Percentiles rank a stretch among this genome's conserved stretches.
Conservation (phyloP, 306 rosid species). For the Alnus rubra region DNA sequence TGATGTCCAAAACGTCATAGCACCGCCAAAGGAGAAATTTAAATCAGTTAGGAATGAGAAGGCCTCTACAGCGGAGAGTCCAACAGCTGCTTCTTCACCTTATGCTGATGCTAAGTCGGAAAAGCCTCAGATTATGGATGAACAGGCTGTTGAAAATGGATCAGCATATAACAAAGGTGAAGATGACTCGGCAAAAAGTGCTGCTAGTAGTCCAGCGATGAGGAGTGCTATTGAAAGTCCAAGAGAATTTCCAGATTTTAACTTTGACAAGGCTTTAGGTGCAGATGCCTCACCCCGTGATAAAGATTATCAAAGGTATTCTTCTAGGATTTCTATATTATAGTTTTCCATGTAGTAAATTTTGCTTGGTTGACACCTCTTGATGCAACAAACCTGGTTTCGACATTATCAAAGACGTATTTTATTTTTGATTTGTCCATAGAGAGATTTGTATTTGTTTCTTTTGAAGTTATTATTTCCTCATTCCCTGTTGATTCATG, state of each 20-base stretch:
- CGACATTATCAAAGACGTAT: not conserved
- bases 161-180: slow-evolving; percentile 59
- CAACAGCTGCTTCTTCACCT: slow-evolving; percentile 49
- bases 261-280: slow-evolving; percentile 50
- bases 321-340: slow-evolving; percentile 12
- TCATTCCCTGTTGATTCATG: not conserved
- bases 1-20: slow-evolving; percentile 72
- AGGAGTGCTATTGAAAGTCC: slow-evolving; percentile 77
- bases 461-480: not conserved
- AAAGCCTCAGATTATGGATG: slow-evolving; percentile 53
- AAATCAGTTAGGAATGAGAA: slow-evolving; percentile 34
- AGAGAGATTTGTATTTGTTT: not conserved
- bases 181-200: slow-evolving; percentile 60
- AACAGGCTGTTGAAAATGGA: slow-evolving; percentile 68
- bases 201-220: slow-evolving; percentile 74
- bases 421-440: not conserved
- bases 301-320: slow-evolving; percentile 76
- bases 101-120: slow-evolving; percentile 54
- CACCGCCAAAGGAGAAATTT: slow-evolving; percentile 70
- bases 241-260: slow-evolving; percentile 52
- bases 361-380: slow-evolving; percentile 7
- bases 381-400: not conserved
- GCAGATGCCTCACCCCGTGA: slow-evolving; percentile 66
- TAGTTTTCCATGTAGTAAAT: slow-evolving; percentile 21
- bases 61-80: slow-evolving; percentile 45